Conservation (phyloP, 2,329 filamentous ascomycete genomes). For the Trichoderma endophyticum region DNA sequence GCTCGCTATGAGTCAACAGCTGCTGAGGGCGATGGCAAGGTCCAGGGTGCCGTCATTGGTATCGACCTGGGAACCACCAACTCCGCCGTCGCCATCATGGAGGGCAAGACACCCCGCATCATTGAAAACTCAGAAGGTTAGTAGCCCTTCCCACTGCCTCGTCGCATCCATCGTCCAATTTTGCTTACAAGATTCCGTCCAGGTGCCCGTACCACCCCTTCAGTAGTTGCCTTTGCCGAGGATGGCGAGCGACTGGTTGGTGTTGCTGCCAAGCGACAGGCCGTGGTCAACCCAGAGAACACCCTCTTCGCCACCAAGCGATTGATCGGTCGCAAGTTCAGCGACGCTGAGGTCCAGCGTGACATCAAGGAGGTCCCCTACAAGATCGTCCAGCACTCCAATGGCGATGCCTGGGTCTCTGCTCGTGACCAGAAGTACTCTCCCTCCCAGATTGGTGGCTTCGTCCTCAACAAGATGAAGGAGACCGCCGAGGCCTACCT, state of each 20-base stretch:
- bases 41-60: constrained; percentile 94
- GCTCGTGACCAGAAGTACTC: constrained; percentile 94
- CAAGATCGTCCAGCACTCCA: constrained; percentile 96
- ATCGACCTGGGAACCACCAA: constrained; percentile 98
- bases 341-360: constrained; percentile 87
- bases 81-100: constrained; percentile 96
- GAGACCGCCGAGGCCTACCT: constrained; percentile 95
- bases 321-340: constrained; percentile 97
- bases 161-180: background rate
- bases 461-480: constrained; percentile 98
- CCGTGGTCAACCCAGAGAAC: constrained; percentile 97
- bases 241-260: constrained; percentile 94
- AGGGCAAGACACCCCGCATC: constrained; percentile 91
- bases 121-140: constrained; percentile 96
- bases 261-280: constrained; percentile 96
- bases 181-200: background rate
- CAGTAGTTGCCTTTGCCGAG: constrained; percentile 91
- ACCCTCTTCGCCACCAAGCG: constrained; percentile 98
- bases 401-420: constrained; percentile 94
- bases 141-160: background rate
- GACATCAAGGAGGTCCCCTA: constrained; percentile 97
- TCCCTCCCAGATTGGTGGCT: constrained; percentile 96
- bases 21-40: constrained; percentile 60
- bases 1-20: constrained; percentile 71
- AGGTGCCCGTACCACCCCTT: constrained; percentile 52